Conservation (phyloP, 2,329 filamentous ascomycete genomes). For the Calonectria pteridis region DNA sequence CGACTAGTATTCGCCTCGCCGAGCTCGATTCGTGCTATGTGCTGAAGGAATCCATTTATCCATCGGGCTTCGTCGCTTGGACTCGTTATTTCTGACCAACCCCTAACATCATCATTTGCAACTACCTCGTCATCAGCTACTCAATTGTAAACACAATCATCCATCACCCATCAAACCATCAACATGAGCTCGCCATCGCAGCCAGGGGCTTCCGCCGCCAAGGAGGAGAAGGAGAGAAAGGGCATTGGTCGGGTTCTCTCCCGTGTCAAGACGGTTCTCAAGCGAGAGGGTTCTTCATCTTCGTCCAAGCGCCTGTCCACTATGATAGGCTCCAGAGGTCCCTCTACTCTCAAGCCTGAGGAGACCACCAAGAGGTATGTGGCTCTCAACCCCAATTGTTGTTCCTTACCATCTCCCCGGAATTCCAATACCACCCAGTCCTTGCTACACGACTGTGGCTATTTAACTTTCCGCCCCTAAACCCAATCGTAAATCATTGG, state of each 20-base stretch:
- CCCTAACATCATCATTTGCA: not conserved
- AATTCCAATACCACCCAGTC: not conserved
- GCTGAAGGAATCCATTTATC: not conserved
- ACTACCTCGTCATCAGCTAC: not conserved
- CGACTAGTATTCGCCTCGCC: not conserved
- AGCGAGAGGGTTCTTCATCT: conserved; percentile 52
- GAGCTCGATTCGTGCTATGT: conserved; percentile 2
- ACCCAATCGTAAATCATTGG: not conserved
- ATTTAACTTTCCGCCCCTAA: not conserved
- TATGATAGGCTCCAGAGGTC: conserved; percentile 35
- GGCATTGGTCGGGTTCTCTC: conserved; percentile 62
- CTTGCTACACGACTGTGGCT: not conserved
- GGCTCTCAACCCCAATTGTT: not conserved
- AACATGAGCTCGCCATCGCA: conserved; percentile 60
- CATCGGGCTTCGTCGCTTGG: not conserved
- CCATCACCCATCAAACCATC: not conserved
- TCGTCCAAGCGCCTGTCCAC: conserved; percentile 46
- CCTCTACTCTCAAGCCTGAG: conserved; percentile 37
- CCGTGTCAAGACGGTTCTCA: conserved; percentile 64
- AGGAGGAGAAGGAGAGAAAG: conserved; percentile 58
- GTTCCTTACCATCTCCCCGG: not conserved
- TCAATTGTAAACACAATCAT: not conserved
- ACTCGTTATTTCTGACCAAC: not conserved
- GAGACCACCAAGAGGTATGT: conserved; percentile 44
- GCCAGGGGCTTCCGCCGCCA: conserved; percentile 50